These are phyloP conservation scores for Melaleuca alternifolia DNA, from an alignment of 345 rosid species.

Conservation along the genomic window DNA sequence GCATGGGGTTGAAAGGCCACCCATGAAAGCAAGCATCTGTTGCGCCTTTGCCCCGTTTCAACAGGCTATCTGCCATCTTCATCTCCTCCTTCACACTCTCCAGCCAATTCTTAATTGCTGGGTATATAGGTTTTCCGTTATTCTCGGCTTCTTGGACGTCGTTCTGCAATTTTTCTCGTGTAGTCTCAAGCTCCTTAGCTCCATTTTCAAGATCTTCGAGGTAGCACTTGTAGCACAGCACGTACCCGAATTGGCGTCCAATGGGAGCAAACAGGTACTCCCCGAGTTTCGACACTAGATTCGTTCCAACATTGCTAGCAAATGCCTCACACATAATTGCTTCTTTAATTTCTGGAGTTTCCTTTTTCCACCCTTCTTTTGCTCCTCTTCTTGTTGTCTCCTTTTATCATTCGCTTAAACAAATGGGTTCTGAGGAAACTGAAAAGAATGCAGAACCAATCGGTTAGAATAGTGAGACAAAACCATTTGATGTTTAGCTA, in stretches of 20 bases:
- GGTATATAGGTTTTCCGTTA: background rate
- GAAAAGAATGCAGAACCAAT: background rate
- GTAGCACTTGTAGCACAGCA: background rate
- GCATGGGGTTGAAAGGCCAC: background rate
- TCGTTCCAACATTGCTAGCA: rapidly evolving
- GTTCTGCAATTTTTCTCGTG: background rate
- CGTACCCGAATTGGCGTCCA: background rate
- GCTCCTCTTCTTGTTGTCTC: background rate
- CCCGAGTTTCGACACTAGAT: background rate
- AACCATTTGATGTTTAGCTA: too few relatives aligned
- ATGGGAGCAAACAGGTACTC: background rate
- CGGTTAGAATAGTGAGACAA: too few relatives aligned
- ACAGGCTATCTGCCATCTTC: rapidly evolving
- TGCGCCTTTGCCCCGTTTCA: background rate
- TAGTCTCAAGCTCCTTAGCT: rapidly evolving
- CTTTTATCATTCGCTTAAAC: background rate
- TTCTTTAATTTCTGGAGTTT: background rate
- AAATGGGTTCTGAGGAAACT: background rate
- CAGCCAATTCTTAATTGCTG: background rate
- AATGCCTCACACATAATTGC: background rate
- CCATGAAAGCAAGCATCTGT: rapidly evolving
- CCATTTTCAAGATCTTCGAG: background rate
- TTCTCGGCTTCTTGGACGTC: rapidly evolving
- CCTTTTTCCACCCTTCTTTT: background rate
- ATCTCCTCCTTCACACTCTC: rapidly evolving